Conservation (phyloP, 2,329 filamentous ascomycete genomes). For the Fusarium sterilihyphosum region DNA sequence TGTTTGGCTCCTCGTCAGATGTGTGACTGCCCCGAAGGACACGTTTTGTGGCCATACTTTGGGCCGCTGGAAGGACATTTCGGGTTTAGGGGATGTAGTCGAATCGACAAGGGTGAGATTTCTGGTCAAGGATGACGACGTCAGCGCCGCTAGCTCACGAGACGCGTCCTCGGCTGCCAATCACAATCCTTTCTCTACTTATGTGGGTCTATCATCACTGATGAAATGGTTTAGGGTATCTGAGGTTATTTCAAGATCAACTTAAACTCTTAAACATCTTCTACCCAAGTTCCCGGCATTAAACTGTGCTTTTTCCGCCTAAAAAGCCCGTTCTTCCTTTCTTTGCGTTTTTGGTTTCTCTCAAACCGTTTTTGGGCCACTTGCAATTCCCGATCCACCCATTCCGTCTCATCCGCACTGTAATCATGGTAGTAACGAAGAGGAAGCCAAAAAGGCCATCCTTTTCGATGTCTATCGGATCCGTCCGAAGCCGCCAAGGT, state of each 20-base stretch:
- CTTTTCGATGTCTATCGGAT: background rate
- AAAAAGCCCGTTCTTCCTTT: background rate
- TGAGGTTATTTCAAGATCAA: background rate
- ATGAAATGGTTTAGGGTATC: background rate
- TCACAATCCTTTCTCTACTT: rapidly evolving
- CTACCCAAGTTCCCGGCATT: background rate
- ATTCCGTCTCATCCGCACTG: background rate
- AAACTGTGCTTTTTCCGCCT: rapidly evolving
- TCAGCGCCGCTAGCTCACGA: background rate
- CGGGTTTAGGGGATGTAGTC: background rate
- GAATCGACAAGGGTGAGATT: background rate
- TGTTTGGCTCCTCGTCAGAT: background rate
- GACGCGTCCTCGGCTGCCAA: slow-evolving; percentile 10
- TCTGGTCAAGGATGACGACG: background rate
- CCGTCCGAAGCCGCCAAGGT: background rate
- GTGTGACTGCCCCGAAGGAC: background rate
- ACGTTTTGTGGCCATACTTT: background rate
- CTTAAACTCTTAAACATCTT: background rate
- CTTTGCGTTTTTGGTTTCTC: background rate
- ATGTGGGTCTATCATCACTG: background rate
- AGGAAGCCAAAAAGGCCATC: background rate
- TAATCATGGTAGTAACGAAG: background rate
- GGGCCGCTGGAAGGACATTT: background rate
- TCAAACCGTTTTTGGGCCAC: background rate
- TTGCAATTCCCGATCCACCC: background rate